Evolutionary conservation across 495 filamentous ascomycete species (phyloP), one percentile per base, ranked within the genome.

Genomic region (Coniosporium apollinis): DNA sequence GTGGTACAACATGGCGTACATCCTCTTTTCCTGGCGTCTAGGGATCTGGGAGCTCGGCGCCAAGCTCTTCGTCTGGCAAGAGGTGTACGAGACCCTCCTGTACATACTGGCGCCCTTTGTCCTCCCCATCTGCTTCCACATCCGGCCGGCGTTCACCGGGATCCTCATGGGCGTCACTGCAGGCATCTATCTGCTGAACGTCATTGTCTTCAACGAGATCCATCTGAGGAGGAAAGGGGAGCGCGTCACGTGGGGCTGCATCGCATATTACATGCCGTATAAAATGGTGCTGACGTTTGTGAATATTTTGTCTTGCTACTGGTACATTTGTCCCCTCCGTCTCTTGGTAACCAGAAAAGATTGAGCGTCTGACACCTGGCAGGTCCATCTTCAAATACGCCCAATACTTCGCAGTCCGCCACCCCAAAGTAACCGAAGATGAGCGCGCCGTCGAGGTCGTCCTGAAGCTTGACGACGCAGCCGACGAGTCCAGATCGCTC

Each of bases 1-100:
- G 34, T 66, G 54, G 42, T 58, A 63, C 29, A 57, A 67, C 40
- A 38, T 64, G 34, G 43, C 45, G 11, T 67, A 66, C 38, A 60
- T 67, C 11, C 22, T 64, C 2, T 48, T 44, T 5, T 57, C 50
- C 25, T 66, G 63, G 64, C 62, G 60, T 28, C 43, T 67, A 19
- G 60, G 61, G 19, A 57, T 47, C 51, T 64, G 59, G 56, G 64
- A 67, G 24, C 33, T 67, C 20, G 63, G 62, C 1, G 52, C 61
- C 1, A 66, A 66, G 38, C 35, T 56, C 15, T 52, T 49, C 9
- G 52, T 56, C 3, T 45, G 36, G n/a, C 45, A 48, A 22, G 45
- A 48, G 35, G 41, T 65, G 8, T 66, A 66, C 37, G 64, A 67
- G 37, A 63, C 63, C 6, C 34, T 67, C 0, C 47, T 65, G 20